Conservation (phyloP, 2,329 filamentous ascomycete genomes). For the Aspergillus sclerotialis region DNA sequence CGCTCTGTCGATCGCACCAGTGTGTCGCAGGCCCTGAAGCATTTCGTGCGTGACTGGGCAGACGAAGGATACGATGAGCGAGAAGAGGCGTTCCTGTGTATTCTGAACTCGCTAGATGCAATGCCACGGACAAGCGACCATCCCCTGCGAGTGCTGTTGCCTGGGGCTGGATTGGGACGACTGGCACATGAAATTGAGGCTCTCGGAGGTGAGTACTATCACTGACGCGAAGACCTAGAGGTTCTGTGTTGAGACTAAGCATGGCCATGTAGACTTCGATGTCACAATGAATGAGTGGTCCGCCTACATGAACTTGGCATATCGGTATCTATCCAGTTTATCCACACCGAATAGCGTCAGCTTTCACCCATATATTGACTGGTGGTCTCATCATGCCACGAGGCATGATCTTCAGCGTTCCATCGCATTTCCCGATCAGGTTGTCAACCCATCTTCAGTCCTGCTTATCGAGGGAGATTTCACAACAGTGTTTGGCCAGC, state of each 20-base stretch:
- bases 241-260: too few species aligned
- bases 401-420: slow-evolving; percentile 42
- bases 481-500: slow-evolving; percentile 31
- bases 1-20: slow-evolving; percentile 41
- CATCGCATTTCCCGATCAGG: slow-evolving; percentile 41
- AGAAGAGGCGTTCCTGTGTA: slow-evolving; percentile 29
- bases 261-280: slow-evolving; percentile 34
- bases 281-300: slow-evolving; percentile 54
- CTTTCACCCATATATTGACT: slow-evolving; percentile 49
- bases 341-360: slow-evolving; percentile 9
- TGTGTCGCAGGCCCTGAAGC: slow-evolving; percentile 49
- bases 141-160: slow-evolving; percentile 40
- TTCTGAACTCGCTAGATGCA: slow-evolving; percentile 20
- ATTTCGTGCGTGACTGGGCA: slow-evolving; percentile 54
- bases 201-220: slow-evolving; percentile 28
- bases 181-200: slow-evolving; percentile 46
- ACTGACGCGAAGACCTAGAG: too few species aligned
- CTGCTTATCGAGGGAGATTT: slow-evolving; percentile 50
- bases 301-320: slow-evolving; percentile 50
- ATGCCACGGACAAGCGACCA: slow-evolving; percentile 2
- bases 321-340: slow-evolving; percentile 42
- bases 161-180: slow-evolving; percentile 48
- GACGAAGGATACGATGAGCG: slow-evolving; percentile 43
- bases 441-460: slow-evolving; percentile 30
- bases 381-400: slow-evolving; percentile 50